These are phyloP conservation scores for Crithidia acanthocephali DNA, from an alignment of 208 protist species.

Conservation along the genomic window DNA sequence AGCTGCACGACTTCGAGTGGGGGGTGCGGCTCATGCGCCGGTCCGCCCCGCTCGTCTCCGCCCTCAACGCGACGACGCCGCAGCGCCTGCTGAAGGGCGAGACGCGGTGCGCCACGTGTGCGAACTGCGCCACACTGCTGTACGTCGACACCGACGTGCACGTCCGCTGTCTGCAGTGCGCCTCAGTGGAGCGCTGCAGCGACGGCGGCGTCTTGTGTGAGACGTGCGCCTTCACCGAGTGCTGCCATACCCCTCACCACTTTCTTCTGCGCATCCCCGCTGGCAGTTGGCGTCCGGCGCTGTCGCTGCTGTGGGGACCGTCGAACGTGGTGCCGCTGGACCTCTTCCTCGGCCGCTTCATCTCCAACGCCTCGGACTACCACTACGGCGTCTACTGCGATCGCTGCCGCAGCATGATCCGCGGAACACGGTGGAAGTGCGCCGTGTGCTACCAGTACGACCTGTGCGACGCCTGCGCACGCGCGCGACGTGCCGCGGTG, in stretches of 20 bases:
- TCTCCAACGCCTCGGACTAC: slow-evolving; percentile 40
- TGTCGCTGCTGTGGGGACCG: slow-evolving; percentile 76
- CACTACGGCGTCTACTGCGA: slow-evolving; percentile 84
- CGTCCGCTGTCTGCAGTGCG: slow-evolving; percentile 83
- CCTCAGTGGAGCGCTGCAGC: slow-evolving; percentile 1
- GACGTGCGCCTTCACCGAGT: slow-evolving; percentile 23
- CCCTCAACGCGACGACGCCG: slow-evolving; percentile 67
- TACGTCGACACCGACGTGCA: slow-evolving; percentile 55
- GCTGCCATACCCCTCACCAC: slow-evolving; percentile 64
- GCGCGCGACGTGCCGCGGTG: not conserved
- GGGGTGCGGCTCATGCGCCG: slow-evolving; percentile 56
- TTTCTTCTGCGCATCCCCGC: slow-evolving; percentile 66
- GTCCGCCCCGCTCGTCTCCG: slow-evolving; percentile 54
- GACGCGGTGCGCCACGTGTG: slow-evolving; percentile 54
- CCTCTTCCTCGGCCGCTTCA: slow-evolving; percentile 43
- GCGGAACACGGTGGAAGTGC: slow-evolving; percentile 84
- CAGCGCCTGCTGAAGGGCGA: slow-evolving; percentile 40
- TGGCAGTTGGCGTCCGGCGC: slow-evolving; percentile 19
- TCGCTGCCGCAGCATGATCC: slow-evolving; percentile 57
- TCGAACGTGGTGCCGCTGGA: slow-evolving; percentile 72
- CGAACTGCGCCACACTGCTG: slow-evolving; percentile 48
- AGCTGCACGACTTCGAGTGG: slow-evolving; percentile 57
- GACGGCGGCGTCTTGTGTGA: slow-evolving; percentile 33
- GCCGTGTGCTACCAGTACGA: slow-evolving; percentile 83
- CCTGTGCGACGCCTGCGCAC: slow-evolving; percentile 63